Conservation (phyloP, 164 flowering plant species). For the Vitis rotundifolia region DNA sequence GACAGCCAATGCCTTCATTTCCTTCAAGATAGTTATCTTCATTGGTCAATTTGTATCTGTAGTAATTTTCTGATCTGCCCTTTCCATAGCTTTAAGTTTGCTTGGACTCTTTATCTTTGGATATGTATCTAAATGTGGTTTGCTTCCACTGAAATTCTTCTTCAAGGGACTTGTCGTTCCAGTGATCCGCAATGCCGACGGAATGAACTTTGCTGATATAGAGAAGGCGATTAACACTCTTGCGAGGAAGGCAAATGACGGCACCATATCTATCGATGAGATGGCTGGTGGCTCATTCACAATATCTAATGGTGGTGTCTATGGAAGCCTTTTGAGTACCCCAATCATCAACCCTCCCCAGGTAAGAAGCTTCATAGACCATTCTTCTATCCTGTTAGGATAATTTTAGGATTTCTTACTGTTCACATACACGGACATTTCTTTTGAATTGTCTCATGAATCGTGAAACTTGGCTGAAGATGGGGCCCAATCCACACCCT, state of each 20-base stretch:
- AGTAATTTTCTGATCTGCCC: no score
- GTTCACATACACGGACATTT: no score
- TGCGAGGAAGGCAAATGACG: constrained; percentile 89
- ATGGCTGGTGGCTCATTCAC: constrained; percentile 99
- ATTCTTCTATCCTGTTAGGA: neutral
- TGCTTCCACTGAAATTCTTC: no score
- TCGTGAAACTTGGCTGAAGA: no score
- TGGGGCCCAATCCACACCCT: no score
- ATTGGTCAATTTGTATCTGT: no score
- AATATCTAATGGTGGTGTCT: constrained; percentile 97
- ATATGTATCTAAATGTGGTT: no score
- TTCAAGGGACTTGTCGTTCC: constrained; percentile 97
- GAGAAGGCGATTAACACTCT: constrained; percentile 83
- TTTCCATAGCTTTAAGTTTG: no score
- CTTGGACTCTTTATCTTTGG: no score
- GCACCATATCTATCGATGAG: constrained; percentile 92
- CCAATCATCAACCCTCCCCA: constrained; percentile 99
- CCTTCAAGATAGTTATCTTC: no score
- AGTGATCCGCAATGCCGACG: constrained; percentile 77
- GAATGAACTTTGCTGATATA: constrained; percentile 93
- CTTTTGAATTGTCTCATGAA: no score
- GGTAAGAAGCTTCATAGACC: constrained; percentile 32
- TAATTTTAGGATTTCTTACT: neutral
- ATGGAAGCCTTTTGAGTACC: constrained; percentile 95
- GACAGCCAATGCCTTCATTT: no score